Base-by-base conservation (phyloP, 1,139 yeast species). In the Taphrina flavorubra region DNA sequence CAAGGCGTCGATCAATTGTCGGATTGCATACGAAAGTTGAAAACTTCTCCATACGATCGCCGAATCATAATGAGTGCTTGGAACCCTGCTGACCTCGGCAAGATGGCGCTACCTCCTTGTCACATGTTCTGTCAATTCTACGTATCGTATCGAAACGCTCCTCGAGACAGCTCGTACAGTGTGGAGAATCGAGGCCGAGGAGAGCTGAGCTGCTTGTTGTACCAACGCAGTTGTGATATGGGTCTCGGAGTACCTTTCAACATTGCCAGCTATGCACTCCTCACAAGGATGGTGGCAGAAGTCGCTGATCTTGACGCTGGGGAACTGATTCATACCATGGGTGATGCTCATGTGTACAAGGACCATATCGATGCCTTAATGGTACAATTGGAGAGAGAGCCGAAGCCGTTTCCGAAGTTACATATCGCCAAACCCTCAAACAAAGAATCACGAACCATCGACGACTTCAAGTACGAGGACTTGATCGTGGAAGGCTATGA, bases 171-270 rank as follows among this genome's bases (percentile, higher is more conserved):
- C 8, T 61, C 66, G 11, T 58, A 58, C 31, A 16, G 34, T 44
- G 53, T 58, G n/a, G 80, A 81, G 13, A 72, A 73, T 44, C 75
- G 74, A 7, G 78, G 78, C 25, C 85, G 80, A 75, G 95, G 95
- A 46, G 86, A 82, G 75, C 83, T 94, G 70, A 89, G 95, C 14
- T 95, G 99, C 78, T 85, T 89, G 71, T 81, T 94, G 80, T 94
- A 95, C 79, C 99, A 94, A 80, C 85, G 99, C 75, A 90, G 97
- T n/a, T 94, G 98, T 79, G 99, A 94, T 76, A 92, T 94, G 97
- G 99, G 99, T 0, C 84, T 94, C 47, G 99, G 99, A 13, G 98
- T 94, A 16, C 99, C 99, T 0, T 94, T 94, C 79, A 95, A 94
- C 77, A 94, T 95, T 75, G 99, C 99, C 0, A 91, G 97, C 0